A percentile compares a stretch with the other conserved stretches of the same genome.
These are phyloP conservation scores for Starmerella tilneyi DNA, from an alignment of 805 yeast species.

Conservation along the genomic window DNA sequence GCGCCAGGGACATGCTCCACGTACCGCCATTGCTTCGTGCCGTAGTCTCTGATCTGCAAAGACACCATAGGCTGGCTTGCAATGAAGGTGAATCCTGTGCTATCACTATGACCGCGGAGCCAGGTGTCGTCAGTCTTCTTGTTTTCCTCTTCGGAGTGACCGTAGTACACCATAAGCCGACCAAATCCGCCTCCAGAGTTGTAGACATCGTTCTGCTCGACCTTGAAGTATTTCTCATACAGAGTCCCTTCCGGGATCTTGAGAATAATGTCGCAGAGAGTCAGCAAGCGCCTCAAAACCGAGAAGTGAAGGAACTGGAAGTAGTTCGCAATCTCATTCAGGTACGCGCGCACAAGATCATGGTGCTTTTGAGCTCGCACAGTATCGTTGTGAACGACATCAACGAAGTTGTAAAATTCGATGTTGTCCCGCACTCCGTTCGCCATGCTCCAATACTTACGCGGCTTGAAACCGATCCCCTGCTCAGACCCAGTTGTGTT, in stretches of 20 bases:
- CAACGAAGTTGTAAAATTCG: conserved; percentile 37
- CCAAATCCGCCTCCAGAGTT: conserved; percentile 37
- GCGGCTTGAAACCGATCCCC: conserved; percentile 42
- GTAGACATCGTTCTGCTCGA: conserved; percentile 29
- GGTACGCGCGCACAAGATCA: conserved; percentile 33
- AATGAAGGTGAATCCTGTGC: conserved; percentile 35
- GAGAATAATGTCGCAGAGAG: conserved; percentile 38
- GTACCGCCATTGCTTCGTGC: conserved; percentile 33
- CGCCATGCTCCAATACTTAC: conserved; percentile 40
- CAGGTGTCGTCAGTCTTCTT: conserved; percentile 34
- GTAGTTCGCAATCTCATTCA: conserved; percentile 36
- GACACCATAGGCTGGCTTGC: conserved; percentile 36
- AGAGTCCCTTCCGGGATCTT: conserved; percentile 41
- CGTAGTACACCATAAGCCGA: conserved; percentile 34
- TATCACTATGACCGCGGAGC: conserved; percentile 42
- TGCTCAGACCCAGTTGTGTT: conserved; percentile 37
- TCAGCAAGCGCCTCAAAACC: conserved; percentile 30
- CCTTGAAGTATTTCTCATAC: conserved; percentile 34
- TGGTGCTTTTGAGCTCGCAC: conserved; percentile 33
- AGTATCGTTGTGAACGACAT: conserved; percentile 34
- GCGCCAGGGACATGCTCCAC: conserved; percentile 34
- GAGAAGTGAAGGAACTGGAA: conserved; percentile 34
- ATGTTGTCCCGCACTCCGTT: conserved; percentile 39
- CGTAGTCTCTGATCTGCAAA: conserved; percentile 34
- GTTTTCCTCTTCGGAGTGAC: conserved; percentile 29